Percentiles rank a stretch among this genome's conserved stretches.
phyloP scores from a whole-genome alignment of 345 rosid species.

The Eutrema heterophyllum region DNA sequence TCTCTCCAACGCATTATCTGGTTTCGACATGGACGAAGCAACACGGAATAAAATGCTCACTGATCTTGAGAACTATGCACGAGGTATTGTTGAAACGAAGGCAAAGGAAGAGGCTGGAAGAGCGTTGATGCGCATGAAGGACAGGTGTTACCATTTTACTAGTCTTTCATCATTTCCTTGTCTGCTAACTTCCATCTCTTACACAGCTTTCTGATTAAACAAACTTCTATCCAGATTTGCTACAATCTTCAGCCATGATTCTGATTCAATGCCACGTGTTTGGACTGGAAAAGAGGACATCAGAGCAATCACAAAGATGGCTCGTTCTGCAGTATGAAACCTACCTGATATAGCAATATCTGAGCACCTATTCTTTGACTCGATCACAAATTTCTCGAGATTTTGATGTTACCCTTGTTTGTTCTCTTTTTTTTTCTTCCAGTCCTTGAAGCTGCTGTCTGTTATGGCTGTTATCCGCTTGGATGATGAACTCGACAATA shows the following conservation, averaged over 20 bases:
- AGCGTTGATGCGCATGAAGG: constrained; percentile 88
- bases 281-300: constrained; percentile 99
- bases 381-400: not conserved
- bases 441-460: constrained; percentile 90
- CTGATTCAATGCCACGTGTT: constrained; percentile 97
- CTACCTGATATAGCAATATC: constrained; percentile 12
- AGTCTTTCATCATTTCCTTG: constrained; percentile 18
- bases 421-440: constrained; percentile 4
- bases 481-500: constrained; percentile 66
- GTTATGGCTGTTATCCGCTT: constrained; percentile 81
- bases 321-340: constrained; percentile 75
- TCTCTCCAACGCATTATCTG: constrained; percentile 58
- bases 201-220: constrained; percentile 17
- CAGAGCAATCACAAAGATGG: constrained; percentile 83
- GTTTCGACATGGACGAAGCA: constrained; percentile 75
- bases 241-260: constrained; percentile 79
- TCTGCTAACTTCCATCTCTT: constrained; percentile 5
- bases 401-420: constrained; percentile 10
- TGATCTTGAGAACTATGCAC: constrained; percentile 57
- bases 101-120: constrained; percentile 91
- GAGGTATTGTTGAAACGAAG: constrained; percentile 76
- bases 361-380: not conserved
- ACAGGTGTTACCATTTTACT: constrained; percentile 47
- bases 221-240: constrained; percentile 60
- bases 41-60: constrained; percentile 55